These are phyloP conservation scores for Fusarium camptoceras DNA, from an alignment of 2,329 filamentous ascomycete species.

Conservation along the genomic window DNA sequence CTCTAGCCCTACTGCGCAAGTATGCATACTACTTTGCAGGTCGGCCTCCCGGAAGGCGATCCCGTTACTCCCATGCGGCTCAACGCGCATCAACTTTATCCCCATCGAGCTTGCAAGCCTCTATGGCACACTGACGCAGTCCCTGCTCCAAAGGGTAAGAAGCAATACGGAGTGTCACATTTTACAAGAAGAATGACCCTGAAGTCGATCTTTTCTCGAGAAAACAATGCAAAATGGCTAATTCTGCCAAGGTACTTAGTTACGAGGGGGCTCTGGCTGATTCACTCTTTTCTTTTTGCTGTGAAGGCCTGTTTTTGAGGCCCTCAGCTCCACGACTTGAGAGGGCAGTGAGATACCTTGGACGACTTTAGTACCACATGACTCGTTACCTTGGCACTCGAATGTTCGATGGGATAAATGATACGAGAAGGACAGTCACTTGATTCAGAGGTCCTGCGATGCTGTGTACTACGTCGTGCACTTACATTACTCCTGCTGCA, in stretches of 20 bases:
- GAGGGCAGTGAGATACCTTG: background rate
- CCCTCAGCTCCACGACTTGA: background rate
- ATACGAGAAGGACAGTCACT: slow-evolving; percentile 6
- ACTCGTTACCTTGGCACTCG: background rate
- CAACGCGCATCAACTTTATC: background rate
- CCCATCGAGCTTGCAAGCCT: background rate
- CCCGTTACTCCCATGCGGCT: background rate
- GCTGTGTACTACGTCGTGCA: background rate
- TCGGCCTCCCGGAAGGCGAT: background rate
- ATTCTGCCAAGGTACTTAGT: background rate
- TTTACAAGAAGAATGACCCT: background rate
- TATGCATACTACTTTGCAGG: background rate
- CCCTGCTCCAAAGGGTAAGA: background rate
- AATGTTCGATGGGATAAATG: background rate
- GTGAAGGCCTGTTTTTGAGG: background rate
- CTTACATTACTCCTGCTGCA: background rate
- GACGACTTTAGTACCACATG: background rate
- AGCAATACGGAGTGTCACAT: background rate
- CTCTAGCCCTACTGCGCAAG: background rate
- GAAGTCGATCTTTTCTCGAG: background rate
- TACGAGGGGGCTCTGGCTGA: slow-evolving; percentile 20
- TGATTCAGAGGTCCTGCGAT: slow-evolving; percentile 1
- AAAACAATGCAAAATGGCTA: background rate
- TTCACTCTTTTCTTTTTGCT: slow-evolving; percentile 20
- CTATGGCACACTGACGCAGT: slow-evolving; percentile 1